These are phyloP conservation scores for Theobroma cacao DNA, from an alignment of 345 rosid species.

Conservation along the genomic window DNA sequence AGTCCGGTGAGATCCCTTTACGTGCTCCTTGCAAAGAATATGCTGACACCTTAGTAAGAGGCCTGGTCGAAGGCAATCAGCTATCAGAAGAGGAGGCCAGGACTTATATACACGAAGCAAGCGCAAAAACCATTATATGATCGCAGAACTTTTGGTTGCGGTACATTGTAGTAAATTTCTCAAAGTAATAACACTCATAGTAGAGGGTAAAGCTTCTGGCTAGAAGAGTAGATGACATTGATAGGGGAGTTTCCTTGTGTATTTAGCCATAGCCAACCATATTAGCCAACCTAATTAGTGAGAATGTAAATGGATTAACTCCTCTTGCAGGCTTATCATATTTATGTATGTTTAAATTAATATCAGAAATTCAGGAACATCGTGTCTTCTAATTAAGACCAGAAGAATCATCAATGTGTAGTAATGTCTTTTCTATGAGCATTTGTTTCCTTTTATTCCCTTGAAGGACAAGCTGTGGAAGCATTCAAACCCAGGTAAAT, in stretches of 20 bases:
- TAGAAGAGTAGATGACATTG: too few relatives aligned
- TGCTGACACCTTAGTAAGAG: slow-evolving; percentile 47
- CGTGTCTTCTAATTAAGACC: too few relatives aligned
- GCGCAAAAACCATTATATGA: slow-evolving; percentile 41
- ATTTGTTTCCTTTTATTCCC: too few relatives aligned
- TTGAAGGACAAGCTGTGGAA: too few relatives aligned
- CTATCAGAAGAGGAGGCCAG: slow-evolving; percentile 56
- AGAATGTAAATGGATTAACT: neutral
- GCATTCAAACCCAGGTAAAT: neutral
- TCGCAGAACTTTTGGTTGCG: neutral
- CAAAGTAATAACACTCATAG: neutral
- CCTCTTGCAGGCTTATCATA: neutral
- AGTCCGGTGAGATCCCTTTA: slow-evolving; percentile 45
- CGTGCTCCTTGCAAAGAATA: slow-evolving; percentile 52
- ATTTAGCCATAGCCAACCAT: neutral
- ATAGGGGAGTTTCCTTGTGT: too few relatives aligned
- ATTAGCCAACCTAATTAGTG: neutral
- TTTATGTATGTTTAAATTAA: too few relatives aligned
- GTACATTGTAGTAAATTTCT: neutral
- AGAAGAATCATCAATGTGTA: too few relatives aligned
- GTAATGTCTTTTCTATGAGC: too few relatives aligned
- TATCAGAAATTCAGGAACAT: too few relatives aligned
- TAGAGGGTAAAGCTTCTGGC: neutral
- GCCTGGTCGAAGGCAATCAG: slow-evolving; percentile 73
- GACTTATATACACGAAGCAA: slow-evolving; percentile 62